Percentiles rank a stretch among this genome's conserved stretches.
Evolutionary conservation across 768 basidiomycete genomes (phyloP).

Genomic region (Lactarius akahatsu): DNA sequence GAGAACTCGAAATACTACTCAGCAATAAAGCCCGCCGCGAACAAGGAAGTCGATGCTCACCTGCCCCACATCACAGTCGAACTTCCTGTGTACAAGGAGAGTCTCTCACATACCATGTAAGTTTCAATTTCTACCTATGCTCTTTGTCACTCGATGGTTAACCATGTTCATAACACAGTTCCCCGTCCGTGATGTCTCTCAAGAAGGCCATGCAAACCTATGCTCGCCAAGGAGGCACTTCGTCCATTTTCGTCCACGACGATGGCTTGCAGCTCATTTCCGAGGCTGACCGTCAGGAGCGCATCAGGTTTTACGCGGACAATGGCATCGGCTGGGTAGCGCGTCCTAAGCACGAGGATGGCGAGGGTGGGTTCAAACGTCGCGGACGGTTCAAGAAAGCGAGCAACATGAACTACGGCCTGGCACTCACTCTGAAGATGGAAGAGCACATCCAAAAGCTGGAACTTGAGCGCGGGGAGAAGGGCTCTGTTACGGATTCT

Average conservation of each 20-base stretch:
- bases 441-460: slow-evolving; percentile 51
- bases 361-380: slow-evolving; percentile 68
- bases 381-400: slow-evolving; percentile 94
- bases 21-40: slow-evolving; percentile 58
- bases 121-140: slow-evolving; percentile 34
- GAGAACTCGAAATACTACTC: slow-evolving; percentile 86
- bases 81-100: slow-evolving; percentile 89
- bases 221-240: slow-evolving; percentile 82
- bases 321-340: slow-evolving; percentile 84
- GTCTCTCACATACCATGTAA: slow-evolving; percentile 77
- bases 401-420: slow-evolving; percentile 86
- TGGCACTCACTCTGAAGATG: slow-evolving; percentile 62
- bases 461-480: slow-evolving; percentile 42
- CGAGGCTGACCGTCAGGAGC: slow-evolving; percentile 59
- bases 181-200: slow-evolving; percentile 71
- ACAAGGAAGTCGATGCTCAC: slow-evolving; percentile 58
- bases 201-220: slow-evolving; percentile 90
- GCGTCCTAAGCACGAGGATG: slow-evolving; percentile 64
- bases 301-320: slow-evolving; percentile 72
- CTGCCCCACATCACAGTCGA: slow-evolving; percentile 79
- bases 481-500: slow-evolving; percentile 37
- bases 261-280: slow-evolving; percentile 74
- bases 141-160: background rate
- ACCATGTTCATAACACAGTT: slow-evolving; percentile 39
- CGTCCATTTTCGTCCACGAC: slow-evolving; percentile 77